phyloP scores from a whole-genome alignment of 1,284 basidiomycete species.

The Marasmius fiardii region DNA sequence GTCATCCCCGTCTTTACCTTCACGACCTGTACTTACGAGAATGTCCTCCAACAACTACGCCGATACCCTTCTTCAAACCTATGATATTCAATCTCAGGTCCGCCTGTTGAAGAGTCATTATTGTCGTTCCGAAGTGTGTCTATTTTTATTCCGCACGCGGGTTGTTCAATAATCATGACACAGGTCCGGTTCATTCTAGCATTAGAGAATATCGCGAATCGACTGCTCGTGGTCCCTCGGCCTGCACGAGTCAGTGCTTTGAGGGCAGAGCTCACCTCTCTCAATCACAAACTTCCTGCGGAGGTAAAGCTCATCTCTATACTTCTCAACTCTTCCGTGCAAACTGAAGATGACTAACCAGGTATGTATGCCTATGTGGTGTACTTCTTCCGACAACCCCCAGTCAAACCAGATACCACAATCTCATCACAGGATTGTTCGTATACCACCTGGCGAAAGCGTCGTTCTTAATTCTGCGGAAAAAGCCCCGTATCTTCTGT shows the following conservation, averaged over 20 bases:
- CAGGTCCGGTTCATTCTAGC: constrained; percentile 84
- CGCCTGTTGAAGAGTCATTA: constrained; percentile 86
- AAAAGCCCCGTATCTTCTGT: constrained; percentile 89
- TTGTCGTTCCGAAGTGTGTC: constrained; percentile 81
- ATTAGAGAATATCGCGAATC: constrained; percentile 92
- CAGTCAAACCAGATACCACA: constrained; percentile 40
- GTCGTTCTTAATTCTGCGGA: constrained; percentile 99
- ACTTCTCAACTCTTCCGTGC: constrained; percentile 10
- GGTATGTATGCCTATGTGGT: constrained; percentile 99
- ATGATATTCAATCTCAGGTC: constrained; percentile 64
- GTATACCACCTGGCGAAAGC: constrained; percentile 96
- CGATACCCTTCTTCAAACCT: constrained; percentile 59
- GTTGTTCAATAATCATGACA: constrained; percentile 16
- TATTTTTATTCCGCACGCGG: constrained; percentile 3
- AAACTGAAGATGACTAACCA: constrained; percentile 29
- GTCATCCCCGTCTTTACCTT: constrained; percentile 64
- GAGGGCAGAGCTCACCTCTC: constrained; percentile 90
- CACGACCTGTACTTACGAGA: constrained; percentile 36
- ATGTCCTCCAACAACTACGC: constrained; percentile 41
- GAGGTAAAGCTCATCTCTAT: constrained; percentile 52
- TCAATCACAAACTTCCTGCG: constrained; percentile 95
- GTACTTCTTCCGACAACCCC: constrained; percentile 65
- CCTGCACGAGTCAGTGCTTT: constrained; percentile 94
- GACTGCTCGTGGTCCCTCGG: constrained; percentile 89
- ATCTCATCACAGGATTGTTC: constrained; percentile 92